A percentile compares a stretch with the other conserved stretches of the same genome.
Conservation (phyloP, 306 rosid genomes). For the Fagus sylvatica region DNA sequence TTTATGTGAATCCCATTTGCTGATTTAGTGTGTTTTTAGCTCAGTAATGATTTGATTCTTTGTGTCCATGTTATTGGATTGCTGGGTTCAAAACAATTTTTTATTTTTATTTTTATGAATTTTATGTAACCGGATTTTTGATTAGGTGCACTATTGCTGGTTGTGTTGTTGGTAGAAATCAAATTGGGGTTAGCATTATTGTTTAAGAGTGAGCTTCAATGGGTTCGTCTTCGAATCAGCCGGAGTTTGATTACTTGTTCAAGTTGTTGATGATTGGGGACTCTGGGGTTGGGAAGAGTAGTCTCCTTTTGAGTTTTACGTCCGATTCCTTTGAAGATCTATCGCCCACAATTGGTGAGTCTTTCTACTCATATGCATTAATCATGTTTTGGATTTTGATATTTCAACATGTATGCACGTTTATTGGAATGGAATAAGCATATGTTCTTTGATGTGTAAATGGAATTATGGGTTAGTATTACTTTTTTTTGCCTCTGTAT, state of each 20-base stretch:
- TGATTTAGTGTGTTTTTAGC: too few species aligned
- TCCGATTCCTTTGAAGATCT: slow-evolving; percentile 75
- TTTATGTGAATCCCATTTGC: not conserved
- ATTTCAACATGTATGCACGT: not conserved
- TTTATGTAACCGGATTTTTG: not conserved
- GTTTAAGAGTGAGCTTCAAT: slow-evolving; percentile 34
- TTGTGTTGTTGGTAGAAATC: slow-evolving; percentile 16
- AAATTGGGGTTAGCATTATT: not conserved
- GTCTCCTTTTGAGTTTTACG: slow-evolving; percentile 83
- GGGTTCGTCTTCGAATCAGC: slow-evolving; percentile 62
- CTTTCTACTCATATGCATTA: not conserved
- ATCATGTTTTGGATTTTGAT: not conserved
- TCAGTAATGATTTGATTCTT: not conserved
- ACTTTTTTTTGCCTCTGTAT: not conserved
- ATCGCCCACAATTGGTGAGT: slow-evolving; percentile 77
- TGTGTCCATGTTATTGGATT: too few species aligned
- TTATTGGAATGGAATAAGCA: not conserved
- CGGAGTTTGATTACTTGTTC: slow-evolving; percentile 80
- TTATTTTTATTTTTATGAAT: not conserved
- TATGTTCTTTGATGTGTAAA: not conserved
- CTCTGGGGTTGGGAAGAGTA: slow-evolving; percentile 90
- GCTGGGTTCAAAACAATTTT: not conserved
- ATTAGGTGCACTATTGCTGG: not conserved
- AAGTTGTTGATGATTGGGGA: slow-evolving; percentile 92
- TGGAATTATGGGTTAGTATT: not conserved